Base-by-base conservation (phyloP, 805 yeast genomes). In the Lipomyces yamadae region DNA sequence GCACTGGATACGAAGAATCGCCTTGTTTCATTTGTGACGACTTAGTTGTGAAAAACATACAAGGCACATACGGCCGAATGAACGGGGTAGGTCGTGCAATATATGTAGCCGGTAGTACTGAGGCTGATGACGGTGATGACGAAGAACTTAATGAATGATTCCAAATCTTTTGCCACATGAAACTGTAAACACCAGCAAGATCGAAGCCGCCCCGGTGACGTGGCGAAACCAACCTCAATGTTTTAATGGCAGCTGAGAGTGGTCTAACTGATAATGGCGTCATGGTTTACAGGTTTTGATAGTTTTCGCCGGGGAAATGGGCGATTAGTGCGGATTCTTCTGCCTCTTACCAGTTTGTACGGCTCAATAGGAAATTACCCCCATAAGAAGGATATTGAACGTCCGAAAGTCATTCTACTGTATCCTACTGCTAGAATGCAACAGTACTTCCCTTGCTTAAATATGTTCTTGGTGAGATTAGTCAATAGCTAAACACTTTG, bases 1-100 rank as follows among this genome's bases (percentile, higher is more conserved):
- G 52, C 42, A 60, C 55, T 7, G 70, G 69, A 39, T 61, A 67
- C 18, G 56, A 37, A 15, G 58, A 30, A 24, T 60, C 30, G 58
- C 56, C 62, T 8, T 50, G 45, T 15, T 56, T 56, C 58, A 58
- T 63, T 13, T 57, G 42, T 48, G 60, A 48, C 15, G 32, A 34
- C 29, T 33, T 5, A 4, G 32, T 39, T 32, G 45, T 48, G 56
- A 30, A 33, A 56, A 48, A 13, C 55, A 54, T 4, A 45, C 29
- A 35, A 57, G 50, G 37, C 39, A 61, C 50, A 34, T 15, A 42
- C 6, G 29, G n/a, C 4, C n/a, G 8, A 3, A 42, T 8, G n/a
- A 13, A 42, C 18, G 48, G 15, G 29, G 7, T n/a, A 24, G 24
- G 24, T 15, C 48, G 48, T 24, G 48, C 24, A 42, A n/a, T n/a